Evolutionary conservation across 1,139 yeast species (phyloP), one percentile per base, ranked within the genome.

Genomic region (Blastobotrys raffinosifermentans): DNA sequence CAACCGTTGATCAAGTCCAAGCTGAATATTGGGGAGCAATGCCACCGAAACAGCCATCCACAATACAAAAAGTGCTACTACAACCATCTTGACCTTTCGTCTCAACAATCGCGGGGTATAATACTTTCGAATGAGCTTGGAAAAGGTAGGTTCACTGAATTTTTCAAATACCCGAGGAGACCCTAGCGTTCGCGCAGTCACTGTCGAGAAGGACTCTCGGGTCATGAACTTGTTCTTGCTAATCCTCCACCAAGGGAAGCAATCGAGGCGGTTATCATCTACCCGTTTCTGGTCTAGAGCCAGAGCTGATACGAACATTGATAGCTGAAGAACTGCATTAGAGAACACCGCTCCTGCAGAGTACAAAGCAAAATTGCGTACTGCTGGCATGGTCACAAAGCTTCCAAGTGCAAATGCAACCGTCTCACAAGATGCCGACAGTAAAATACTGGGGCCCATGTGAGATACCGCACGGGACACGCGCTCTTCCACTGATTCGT

Each of bases 361-460:
- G 54, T 85, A 91, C 18, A 80, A 64, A 0, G 98, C 96, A 68
- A 91, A 91, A 58, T 89, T 91, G 46, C 80, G 72, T 6, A 89
- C 97, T 0, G 97, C 97, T 2, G 97, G 97, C 96, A 89, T 91
- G 13, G 79, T 73, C 4, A 91, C 97, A 5, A 69, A 61, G 0
- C 94, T 70, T 0, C 96, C 96, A 31, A 91, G 65, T 7, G 77
- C 62, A 55, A 91, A 87, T 56, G 95, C 83, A 4, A 78, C 65
- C 6, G 80, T 69, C 52, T 91, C 96, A 37, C 91, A 74, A 0
- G 77, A 49, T 0, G 94, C 79, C 39, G 95, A 81, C 16, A 85
- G 66, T 17, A 85, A 57, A 45, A 94, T 86, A 15, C 94, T 83
- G 0, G 98, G 96, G 0, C 96, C 96, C 46, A 89, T 77, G 42